Percentiles rank a stretch among this genome's conserved stretches.
Evolutionary conservation across 1,284 basidiomycete species (phyloP).

Genomic region (Hymenochaete sp.): DNA sequence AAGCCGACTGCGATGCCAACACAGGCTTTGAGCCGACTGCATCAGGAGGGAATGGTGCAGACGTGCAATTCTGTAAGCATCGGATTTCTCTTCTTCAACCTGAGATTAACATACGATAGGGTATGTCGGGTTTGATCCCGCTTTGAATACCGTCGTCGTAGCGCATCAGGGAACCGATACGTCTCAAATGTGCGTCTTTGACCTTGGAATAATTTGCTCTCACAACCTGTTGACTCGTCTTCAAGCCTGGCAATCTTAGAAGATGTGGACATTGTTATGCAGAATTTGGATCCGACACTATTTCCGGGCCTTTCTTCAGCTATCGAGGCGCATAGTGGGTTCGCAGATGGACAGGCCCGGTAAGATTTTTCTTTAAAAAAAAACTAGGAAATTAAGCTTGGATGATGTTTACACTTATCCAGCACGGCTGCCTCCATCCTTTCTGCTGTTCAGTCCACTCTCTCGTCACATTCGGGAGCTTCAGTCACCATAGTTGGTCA

Average conservation of each 20-base stretch:
- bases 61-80: conserved; percentile 20
- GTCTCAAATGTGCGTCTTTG: conserved; percentile 10
- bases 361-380: conserved; percentile 27
- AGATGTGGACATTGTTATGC: conserved; percentile 40
- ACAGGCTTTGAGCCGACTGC: conserved; percentile 21
- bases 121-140: conserved; percentile 17
- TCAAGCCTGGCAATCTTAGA: conserved; percentile 37
- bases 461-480: conserved; percentile 31
- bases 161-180: conserved; percentile 17
- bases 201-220: neutral
- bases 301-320: conserved; percentile 47
- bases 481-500: conserved; percentile 46
- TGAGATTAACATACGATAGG: conserved; percentile 4
- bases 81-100: neutral
- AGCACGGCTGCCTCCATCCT: conserved; percentile 44
- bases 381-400: neutral
- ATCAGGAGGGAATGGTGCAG: conserved; percentile 22
- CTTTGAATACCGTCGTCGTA: conserved; percentile 15
- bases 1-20: conserved; percentile 20
- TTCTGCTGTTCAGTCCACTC: conserved; percentile 35
- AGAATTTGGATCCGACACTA: conserved; percentile 33
- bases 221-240: neutral
- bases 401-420: no score
- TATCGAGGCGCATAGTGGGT: conserved; percentile 50
- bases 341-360: conserved; percentile 44